phyloP scores from a whole-genome alignment of 139 green algal genomes.

The Chlorella sp. region DNA sequence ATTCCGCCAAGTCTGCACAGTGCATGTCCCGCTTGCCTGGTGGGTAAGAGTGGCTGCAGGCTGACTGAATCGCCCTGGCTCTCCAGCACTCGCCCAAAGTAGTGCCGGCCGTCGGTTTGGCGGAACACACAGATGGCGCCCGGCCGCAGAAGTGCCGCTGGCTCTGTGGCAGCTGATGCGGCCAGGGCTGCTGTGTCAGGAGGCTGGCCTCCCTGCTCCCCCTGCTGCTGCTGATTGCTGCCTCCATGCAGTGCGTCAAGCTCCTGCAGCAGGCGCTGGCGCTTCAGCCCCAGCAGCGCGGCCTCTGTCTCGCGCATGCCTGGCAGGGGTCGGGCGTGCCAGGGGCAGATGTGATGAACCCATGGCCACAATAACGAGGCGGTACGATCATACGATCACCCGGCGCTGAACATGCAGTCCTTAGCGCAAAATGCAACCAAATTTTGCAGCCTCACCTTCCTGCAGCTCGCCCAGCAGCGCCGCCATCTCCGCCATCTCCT shows the following conservation, averaged over 20 bases:
- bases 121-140: slow-evolving; percentile 8
- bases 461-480: slow-evolving; percentile 25
- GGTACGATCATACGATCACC: no score
- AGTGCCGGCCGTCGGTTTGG: slow-evolving; percentile 17
- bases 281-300: slow-evolving; percentile 20
- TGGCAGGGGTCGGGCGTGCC: no score
- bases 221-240: not conserved
- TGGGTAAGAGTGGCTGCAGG: slow-evolving; percentile 15
- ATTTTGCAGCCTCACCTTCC: no score
- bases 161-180: not conserved
- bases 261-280: slow-evolving; percentile 15
- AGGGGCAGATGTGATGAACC: no score
- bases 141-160: not conserved
- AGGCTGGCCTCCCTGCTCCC: no score
- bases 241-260: not conserved
- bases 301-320: not conserved
- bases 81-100: slow-evolving; percentile 5
- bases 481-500: not conserved
- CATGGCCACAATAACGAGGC: no score
- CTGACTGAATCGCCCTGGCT: not conserved
- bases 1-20: not conserved
- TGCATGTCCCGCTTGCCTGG: not conserved
- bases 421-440: no score
- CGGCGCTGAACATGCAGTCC: no score
- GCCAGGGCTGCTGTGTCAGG: not conserved